A percentile compares a stretch with the other conserved stretches of the same genome.
phyloP scores from a whole-genome alignment of 2,329 filamentous ascomycete genomes.

The Aspergillus sp. region DNA sequence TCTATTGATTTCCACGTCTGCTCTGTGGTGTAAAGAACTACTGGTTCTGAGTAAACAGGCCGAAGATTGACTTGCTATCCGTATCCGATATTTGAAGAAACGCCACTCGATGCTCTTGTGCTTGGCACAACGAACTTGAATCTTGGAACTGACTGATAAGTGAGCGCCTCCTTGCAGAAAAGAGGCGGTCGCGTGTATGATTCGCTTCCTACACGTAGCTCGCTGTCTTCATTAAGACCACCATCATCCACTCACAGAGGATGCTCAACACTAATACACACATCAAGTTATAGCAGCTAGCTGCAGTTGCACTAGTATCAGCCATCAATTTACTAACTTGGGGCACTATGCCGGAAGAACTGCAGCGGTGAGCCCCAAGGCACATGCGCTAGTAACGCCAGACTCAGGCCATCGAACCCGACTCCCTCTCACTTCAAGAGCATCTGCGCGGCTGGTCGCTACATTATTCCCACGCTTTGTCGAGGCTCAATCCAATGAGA shows the following conservation, averaged over 20 bases:
- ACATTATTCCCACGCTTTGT: background rate
- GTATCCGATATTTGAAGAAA: background rate
- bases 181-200: background rate
- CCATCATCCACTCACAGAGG: background rate
- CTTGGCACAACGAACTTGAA: background rate
- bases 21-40: background rate
- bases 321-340: background rate
- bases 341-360: background rate
- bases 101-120: background rate
- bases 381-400: background rate
- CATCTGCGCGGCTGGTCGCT: background rate
- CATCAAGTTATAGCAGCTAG: background rate
- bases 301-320: background rate
- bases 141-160: background rate
- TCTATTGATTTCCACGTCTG: background rate
- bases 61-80: background rate
- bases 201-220: background rate
- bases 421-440: background rate
- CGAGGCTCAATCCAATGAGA: background rate
- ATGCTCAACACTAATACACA: background rate
- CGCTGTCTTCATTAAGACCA: background rate
- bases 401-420: background rate
- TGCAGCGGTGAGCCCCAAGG: background rate
- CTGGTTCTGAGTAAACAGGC: background rate
- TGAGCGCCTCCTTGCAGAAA: background rate